Base-by-base conservation (phyloP, 495 filamentous ascomycete genomes). In the Penicillium nucicola region DNA sequence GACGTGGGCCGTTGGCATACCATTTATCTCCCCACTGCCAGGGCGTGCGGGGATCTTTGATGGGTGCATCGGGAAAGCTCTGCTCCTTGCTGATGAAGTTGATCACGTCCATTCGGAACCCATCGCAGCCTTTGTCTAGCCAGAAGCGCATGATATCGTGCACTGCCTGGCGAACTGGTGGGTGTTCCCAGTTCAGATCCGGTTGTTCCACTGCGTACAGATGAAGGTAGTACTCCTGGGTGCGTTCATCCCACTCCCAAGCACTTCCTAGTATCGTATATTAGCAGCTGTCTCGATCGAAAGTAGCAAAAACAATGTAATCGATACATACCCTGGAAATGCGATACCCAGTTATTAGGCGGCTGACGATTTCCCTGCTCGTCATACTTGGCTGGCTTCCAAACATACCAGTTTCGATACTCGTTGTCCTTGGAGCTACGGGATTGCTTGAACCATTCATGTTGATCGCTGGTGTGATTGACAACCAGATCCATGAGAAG, bases 381-480 rank as follows among this genome's bases (percentile, higher is more conserved):
- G 52, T 79, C 80, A 51, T 79, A 80, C 34, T 71, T 76, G 0
- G 83, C 69, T 10, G 78, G 76, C 55, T 78, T 82, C 87, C 86
- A 89, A 55, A 90, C 80, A 57, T 90, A 90, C 81, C 82, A 90
- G 60, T 88, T 77, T 1, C 82, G 70, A 60, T 86, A 89, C 33
- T 79, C 66, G 51, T 65, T 74, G 42, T 78, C 70, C 53, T 74
- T 84, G 15, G 79, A 82, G 14, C 75, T 78, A 38, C 81, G 72
- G 6, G 84, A 85, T 45, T 88, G 77, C 54, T 80, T 71, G 66
- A 91, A 91, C 87, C 88, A 90, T 23, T 76, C 75, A 56, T 89
- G 85, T 68, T 89, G 77, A 49, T 88, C 81, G n/a, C 79, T 84
- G n/a, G 85, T 89, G 64, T 90, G 88, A 56, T 91, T 90, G 32